Evolutionary conservation across 352 stramenopile genomes (phyloP), one percentile per base, ranked within the genome.

Genomic region (Phytophthora aleatoria): DNA sequence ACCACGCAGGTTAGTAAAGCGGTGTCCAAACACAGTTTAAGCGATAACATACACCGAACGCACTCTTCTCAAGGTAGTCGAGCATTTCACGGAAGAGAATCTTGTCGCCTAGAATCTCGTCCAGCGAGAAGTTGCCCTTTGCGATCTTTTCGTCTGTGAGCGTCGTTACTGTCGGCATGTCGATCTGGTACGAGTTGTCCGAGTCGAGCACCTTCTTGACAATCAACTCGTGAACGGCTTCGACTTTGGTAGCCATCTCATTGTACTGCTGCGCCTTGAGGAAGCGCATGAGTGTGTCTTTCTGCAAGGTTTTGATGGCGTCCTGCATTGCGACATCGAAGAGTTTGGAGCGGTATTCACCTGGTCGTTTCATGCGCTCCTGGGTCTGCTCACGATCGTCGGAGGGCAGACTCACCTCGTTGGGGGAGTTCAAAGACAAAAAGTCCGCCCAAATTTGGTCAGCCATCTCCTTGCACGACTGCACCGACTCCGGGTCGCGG

Each of bases 31-130:
- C n/a, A 24, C 11, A 28, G 12, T 38, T 47, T 4, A 47, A 28
- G 24, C 8, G 33, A 16, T 11, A 52, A 27, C 0, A 24, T 3
- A 24, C 44, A 20, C 20, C 20, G 20, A 45, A 78, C 81, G 49
- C 57, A 94, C 85, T 92, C 50, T 94, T 94, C 56, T 92, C 83
- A 47, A 94, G 78, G 69, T 92, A 94, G 57, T 91, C 81, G 58
- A 92, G 81, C 82, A 94, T 91, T 64, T 94, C 85, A 39, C 67
- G 72, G 62, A 94, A 94, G 11, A 92, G 67, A 50, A 92, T 90
- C 69, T 89, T 90, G 73, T 94, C 85, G 43, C 67, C 66, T 44
- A 92, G 74, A 61, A 92, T 94, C 41, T 92, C 81, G 59, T 94
- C 86, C n/a, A 94, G 75, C 31, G 85, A 82, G 47, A 85, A 92